These are phyloP conservation scores for Lipomyces yamanashiensis DNA, from an alignment of 805 yeast species.

Conservation along the genomic window DNA sequence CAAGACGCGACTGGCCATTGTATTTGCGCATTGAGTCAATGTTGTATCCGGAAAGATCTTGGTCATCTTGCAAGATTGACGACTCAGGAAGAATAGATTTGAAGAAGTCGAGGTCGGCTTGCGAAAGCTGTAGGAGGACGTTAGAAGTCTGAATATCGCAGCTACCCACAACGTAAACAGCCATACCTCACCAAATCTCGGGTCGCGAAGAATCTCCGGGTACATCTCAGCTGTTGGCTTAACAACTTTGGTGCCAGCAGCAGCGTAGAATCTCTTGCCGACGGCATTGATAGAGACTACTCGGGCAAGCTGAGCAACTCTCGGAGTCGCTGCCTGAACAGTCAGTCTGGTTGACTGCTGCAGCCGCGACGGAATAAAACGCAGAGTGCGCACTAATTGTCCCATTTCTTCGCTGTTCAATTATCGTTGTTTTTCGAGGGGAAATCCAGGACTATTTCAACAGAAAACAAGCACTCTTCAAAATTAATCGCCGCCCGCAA, in stretches of 20 bases:
- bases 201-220: slow-evolving; percentile 39
- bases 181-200: slow-evolving; percentile 29
- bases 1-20: slow-evolving; percentile 80
- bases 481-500: no score
- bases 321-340: neutral
- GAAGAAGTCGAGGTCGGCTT: slow-evolving; percentile 66
- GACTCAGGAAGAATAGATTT: slow-evolving; percentile 58
- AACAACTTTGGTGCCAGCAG: slow-evolving; percentile 27
- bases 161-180: neutral
- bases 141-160: neutral
- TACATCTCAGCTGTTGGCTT: slow-evolving; percentile 37
- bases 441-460: neutral
- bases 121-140: slow-evolving; percentile 47
- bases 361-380: neutral
- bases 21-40: slow-evolving; percentile 96
- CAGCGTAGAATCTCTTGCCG: slow-evolving; percentile 6
- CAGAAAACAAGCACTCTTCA: no score
- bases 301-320: neutral
- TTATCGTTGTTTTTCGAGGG: neutral
- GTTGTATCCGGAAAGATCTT: slow-evolving; percentile 72
- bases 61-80: slow-evolving; percentile 57
- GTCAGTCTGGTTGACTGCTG: neutral
- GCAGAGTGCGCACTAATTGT: slow-evolving; percentile 4
- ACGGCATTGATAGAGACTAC: neutral
- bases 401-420: neutral